Percentiles rank a stretch among this genome's conserved stretches.
Conservation (phyloP, 2,329 filamentous ascomycete genomes). For the Truncatella angustata region DNA sequence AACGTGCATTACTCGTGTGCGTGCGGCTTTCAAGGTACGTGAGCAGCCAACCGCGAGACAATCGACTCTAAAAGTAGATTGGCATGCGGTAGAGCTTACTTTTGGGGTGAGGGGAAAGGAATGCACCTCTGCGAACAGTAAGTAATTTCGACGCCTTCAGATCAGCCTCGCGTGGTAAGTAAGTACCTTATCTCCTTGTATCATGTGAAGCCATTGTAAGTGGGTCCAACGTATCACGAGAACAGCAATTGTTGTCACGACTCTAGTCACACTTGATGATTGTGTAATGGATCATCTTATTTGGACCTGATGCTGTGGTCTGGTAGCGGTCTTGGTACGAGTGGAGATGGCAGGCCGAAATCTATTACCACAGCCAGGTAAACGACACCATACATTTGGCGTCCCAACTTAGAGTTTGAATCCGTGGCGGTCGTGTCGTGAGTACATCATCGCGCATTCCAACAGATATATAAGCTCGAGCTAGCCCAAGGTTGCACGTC, state of each 20-base stretch:
- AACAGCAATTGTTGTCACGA: background rate
- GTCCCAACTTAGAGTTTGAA: background rate
- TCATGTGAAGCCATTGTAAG: slow-evolving; percentile 1
- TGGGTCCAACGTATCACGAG: background rate
- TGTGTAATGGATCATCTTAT: background rate
- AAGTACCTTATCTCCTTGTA: slow-evolving; percentile 1
- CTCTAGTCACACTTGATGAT: background rate
- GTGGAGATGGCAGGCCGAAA: too few relatives aligned
- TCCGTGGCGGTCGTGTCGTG: background rate
- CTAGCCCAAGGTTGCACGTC: background rate
- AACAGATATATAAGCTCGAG: too few relatives aligned
- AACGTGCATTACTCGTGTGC: too few relatives aligned
- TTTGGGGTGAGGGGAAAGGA: background rate
- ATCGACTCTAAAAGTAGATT: too few relatives aligned
- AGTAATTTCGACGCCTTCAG: background rate
- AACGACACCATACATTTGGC: background rate
- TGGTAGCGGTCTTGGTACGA: too few relatives aligned
- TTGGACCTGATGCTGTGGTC: too few relatives aligned
- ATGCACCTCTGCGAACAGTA: background rate
- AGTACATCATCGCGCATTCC: background rate
- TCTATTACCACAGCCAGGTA: too few relatives aligned
- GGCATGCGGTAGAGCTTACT: background rate
- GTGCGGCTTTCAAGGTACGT: too few relatives aligned
- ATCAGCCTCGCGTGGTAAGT: background rate
- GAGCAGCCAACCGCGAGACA: too few relatives aligned